Conservation (phyloP, 2,329 filamentous ascomycete species). For the Ophiosphaerella narmari region DNA sequence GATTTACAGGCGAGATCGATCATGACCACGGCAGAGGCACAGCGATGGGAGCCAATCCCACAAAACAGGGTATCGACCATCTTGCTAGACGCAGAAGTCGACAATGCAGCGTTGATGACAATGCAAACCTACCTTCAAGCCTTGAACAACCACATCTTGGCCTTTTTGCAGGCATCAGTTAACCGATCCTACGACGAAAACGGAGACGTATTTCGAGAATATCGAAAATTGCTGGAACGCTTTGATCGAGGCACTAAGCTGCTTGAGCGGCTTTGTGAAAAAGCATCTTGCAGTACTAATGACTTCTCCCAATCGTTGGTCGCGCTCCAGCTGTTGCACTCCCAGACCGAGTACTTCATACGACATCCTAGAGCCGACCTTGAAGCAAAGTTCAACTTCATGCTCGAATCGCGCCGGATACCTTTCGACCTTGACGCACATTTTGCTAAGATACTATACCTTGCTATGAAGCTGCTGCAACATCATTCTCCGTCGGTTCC, state of each 20-base stretch:
- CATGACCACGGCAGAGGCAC: slow-evolving; percentile 23
- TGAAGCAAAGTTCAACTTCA: slow-evolving; percentile 9
- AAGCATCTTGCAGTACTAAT: slow-evolving; percentile 1
- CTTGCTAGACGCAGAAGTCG: slow-evolving; percentile 7
- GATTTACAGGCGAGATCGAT: slow-evolving; percentile 37
- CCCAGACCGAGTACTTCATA: slow-evolving; percentile 18
- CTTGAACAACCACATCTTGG: slow-evolving; percentile 28
- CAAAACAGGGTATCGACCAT: slow-evolving; percentile 6
- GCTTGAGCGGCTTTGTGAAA: slow-evolving; percentile 9
- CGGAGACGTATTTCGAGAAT: slow-evolving; percentile 12
- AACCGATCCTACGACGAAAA: slow-evolving; percentile 12
- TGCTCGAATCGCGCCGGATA: slow-evolving; percentile 15
- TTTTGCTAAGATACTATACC: slow-evolving; percentile 19
- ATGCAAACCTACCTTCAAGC: slow-evolving; percentile 27
- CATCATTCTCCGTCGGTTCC: slow-evolving; percentile 15
- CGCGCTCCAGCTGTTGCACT: slow-evolving; percentile 16
- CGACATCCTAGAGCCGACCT: slow-evolving; percentile 17
- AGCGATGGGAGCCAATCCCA: slow-evolving; percentile 31
- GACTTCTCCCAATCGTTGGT: slow-evolving; percentile 5
- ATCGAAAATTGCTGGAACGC: slow-evolving; percentile 8
- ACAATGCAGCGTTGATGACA: slow-evolving; percentile 11
- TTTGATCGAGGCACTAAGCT: slow-evolving; percentile 8
- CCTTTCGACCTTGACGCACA: slow-evolving; percentile 22
- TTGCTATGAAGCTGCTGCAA: slow-evolving; percentile 16
- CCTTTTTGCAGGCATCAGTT: slow-evolving; percentile 27